These are phyloP conservation scores for Paecilomyces sp. DNA, from an alignment of 2,329 filamentous ascomycete genomes.

Conservation along the genomic window DNA sequence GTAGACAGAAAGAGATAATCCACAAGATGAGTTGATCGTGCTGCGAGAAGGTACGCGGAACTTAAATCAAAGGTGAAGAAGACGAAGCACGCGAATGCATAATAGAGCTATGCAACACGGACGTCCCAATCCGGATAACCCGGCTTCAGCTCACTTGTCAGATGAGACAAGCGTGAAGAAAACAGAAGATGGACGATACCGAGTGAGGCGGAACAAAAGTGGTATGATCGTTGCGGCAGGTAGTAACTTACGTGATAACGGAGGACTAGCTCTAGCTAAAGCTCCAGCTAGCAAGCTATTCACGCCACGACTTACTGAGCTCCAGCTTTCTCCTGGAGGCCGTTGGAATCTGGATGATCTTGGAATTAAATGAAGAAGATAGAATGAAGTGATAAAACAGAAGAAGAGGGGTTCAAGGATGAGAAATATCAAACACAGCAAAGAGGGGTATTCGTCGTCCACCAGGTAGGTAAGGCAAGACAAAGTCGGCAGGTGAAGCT, in stretches of 20 bases:
- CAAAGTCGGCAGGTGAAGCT: background rate
- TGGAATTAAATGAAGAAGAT: background rate
- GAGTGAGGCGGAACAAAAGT: background rate
- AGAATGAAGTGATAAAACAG: background rate
- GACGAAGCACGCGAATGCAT: background rate
- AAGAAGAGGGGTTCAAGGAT: background rate
- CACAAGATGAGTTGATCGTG: too few relatives aligned
- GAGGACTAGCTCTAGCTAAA: too few relatives aligned
- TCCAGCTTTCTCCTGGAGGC: background rate
- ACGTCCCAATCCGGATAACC: background rate
- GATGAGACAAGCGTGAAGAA: background rate
- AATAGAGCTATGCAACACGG: background rate
- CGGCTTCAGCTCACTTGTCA: background rate
- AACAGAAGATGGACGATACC: background rate
- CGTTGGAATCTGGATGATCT: background rate
- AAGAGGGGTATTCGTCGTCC: background rate
- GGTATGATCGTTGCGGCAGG: background rate
- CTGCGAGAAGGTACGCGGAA: background rate
- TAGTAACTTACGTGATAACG: background rate
- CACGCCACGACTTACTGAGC: background rate
- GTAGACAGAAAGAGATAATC: background rate
- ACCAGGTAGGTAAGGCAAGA: background rate
- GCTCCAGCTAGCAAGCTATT: background rate
- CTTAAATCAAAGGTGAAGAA: background rate
- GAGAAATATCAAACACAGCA: background rate